Base-by-base conservation (phyloP, 2,329 filamentous ascomycete species). In the Colletotrichum cereale region DNA sequence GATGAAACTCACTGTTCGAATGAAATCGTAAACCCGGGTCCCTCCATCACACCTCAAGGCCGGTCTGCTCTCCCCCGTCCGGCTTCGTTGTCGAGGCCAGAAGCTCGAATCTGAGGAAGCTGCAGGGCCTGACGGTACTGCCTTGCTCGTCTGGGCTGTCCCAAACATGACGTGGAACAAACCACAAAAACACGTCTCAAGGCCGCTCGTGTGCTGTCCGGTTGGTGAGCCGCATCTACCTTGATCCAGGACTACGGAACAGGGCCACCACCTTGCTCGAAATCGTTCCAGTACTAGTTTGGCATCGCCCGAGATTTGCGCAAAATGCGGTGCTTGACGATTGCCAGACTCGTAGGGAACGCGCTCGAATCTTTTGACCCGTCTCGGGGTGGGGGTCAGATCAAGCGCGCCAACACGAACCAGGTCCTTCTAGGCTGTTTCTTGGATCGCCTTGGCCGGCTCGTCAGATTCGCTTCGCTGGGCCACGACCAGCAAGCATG, bases 261-360 rank as follows among this genome's bases (percentile, higher is more conserved):
- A 42, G 21, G 48, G 29, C 16, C 26, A 34, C 50, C 36, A 24
- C 42, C 55, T 34, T 48, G n/a, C 47, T 50, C 31, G 31, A 47
- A 24, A 38, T 36, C 26, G 11, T 52, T 26, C 44, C 44, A 31
- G 42, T n/a, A 26, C 40, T 12, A 24, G 29, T 26, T 34, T 57
- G 31, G 38, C 29, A 40, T 24, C 18, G 40, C 34, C 34, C 47
- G 34, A 60, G 52, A 53, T 52, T 29, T 36, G 44, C 42, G 26
- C 29, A 56, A 16, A 44, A 69, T 69, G 68, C 58, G 57, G 52
- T 36, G 58, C 64, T 67, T 67, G 67, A 57, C 56, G 63, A 67
- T 62, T 58, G 48, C 21, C 47, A 67, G 38, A 21, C n/a, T 48
- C 53, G n/a, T 26, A 12, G 57, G 36, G 31, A n/a, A 24, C 29